Percentiles rank a stretch among this genome's conserved stretches.
Evolutionary conservation across 2,329 filamentous ascomycete species (phyloP).

Genomic region (Botrytis pseudocinerea): DNA sequence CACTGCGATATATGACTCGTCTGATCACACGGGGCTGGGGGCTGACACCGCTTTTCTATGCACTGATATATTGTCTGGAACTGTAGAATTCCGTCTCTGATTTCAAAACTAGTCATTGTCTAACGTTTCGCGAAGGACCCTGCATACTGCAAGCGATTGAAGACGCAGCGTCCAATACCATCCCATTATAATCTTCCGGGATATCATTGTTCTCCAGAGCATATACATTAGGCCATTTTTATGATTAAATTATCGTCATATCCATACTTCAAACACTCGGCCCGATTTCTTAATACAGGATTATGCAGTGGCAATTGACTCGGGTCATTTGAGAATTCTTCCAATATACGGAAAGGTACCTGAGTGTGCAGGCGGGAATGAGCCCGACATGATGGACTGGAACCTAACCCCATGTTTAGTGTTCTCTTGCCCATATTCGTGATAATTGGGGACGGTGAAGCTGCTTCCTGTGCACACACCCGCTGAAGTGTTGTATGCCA

Average conservation of each 20-base stretch:
- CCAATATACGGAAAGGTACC: background rate
- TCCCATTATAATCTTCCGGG: background rate
- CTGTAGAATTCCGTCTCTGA: slow-evolving; percentile 5
- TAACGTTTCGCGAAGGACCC: slow-evolving; percentile 1
- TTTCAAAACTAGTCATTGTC: background rate
- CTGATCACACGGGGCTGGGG: background rate
- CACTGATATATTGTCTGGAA: background rate
- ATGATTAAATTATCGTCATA: slow-evolving; percentile 8
- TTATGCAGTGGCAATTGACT: background rate
- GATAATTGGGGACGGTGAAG: background rate
- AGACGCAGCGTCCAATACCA: background rate
- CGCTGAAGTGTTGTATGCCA: slow-evolving; percentile 5
- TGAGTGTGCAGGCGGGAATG: background rate
- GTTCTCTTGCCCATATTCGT: background rate
- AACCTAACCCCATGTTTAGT: background rate
- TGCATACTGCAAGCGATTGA: slow-evolving; percentile 3
- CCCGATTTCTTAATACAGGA: background rate
- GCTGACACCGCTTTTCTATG: background rate
- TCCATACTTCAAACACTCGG: background rate
- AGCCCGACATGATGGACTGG: slow-evolving; percentile 1
- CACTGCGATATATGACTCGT: background rate
- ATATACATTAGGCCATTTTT: background rate
- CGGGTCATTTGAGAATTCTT: background rate
- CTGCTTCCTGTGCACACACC: background rate
- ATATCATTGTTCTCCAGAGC: background rate